Evolutionary conservation across 352 stramenopile species (phyloP), one percentile per base, ranked within the genome.

Genomic region (Globisporangium acanthophoron): DNA sequence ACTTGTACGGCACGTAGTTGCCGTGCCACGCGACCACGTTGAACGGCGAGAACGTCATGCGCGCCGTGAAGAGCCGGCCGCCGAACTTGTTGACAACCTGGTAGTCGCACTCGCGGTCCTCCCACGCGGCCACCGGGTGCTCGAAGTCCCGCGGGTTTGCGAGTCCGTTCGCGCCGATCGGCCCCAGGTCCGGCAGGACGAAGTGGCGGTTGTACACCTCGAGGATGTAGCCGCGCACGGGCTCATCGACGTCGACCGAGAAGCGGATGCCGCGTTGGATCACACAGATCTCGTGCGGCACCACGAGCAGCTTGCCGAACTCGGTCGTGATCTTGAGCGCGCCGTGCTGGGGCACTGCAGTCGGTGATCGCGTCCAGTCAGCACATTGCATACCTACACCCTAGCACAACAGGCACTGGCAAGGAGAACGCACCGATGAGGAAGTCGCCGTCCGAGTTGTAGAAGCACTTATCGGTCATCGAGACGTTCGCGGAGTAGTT

Each of bases 1-100:
- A 99, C 69, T 98, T 99, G 90, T 94, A 99, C 35, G 96, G 96
- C 16, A 97, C 72, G 61, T 99, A 99, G 72, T 98, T 99, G 41
- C 96, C 96, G 64, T 98, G 96, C 94, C 94, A 99, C n/a, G 96
- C 96, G 15, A 99, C 95, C 3, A 99, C 96, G 62, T 98, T 97
- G 69, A 97, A 98, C 3, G 96, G 96, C 18, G 89, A 98, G 54
- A 97, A 94, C 11, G 61, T 52, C 67, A 90, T 90, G 18, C 62
- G 56, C 29, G 88, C 80, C 20, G 76, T 81, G 69, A 98, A 99
- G 31, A 98, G 62, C 49, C 91, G 62, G 7, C 90, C 87, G 21
- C 87, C 87, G 76, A 97, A 98, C 69, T 90, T 94, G 73, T 88
- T 91, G 46, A 90, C 59, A 6, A 92, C 77, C 45, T 74, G 48